phyloP scores from a whole-genome alignment of 345 rosid species.

The Lumnitzera littorea region DNA sequence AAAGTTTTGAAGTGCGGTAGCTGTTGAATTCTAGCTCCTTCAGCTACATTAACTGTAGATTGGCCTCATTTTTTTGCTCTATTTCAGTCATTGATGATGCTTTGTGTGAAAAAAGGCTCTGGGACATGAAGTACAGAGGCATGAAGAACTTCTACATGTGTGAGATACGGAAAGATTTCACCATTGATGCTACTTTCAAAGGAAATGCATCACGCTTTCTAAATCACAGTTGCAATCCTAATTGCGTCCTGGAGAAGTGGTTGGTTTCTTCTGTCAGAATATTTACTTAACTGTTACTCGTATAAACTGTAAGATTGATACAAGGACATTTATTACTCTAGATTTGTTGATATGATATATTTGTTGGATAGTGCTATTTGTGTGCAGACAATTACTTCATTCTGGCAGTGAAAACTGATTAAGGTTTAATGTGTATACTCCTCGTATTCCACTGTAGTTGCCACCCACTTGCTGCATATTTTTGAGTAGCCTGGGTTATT shows the following conservation, averaged over 20 bases:
- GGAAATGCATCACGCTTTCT: slow-evolving; percentile 90
- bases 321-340: neutral
- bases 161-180: slow-evolving; percentile 88
- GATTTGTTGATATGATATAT: neutral
- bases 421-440: too few relatives aligned
- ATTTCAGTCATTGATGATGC: slow-evolving; percentile 87
- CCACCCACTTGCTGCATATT: too few relatives aligned
- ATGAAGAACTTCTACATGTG: slow-evolving; percentile 90
- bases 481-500: too few relatives aligned
- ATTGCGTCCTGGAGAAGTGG: slow-evolving; percentile 88
- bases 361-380: too few relatives aligned
- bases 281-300: neutral
- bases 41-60: neutral
- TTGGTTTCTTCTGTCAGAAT: slow-evolving; percentile 21
- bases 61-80: slow-evolving; percentile 9
- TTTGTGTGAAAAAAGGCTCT: slow-evolving; percentile 81
- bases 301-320: neutral
- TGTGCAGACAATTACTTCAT: too few relatives aligned
- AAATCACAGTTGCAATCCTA: slow-evolving; percentile 90
- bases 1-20: neutral
- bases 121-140: slow-evolving; percentile 96
- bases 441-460: too few relatives aligned
- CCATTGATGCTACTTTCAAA: slow-evolving; percentile 96
- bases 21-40: neutral
- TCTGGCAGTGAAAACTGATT: too few relatives aligned